Base-by-base conservation (phyloP, 129 eudicot genomes). In the Sambucus nigra region DNA sequence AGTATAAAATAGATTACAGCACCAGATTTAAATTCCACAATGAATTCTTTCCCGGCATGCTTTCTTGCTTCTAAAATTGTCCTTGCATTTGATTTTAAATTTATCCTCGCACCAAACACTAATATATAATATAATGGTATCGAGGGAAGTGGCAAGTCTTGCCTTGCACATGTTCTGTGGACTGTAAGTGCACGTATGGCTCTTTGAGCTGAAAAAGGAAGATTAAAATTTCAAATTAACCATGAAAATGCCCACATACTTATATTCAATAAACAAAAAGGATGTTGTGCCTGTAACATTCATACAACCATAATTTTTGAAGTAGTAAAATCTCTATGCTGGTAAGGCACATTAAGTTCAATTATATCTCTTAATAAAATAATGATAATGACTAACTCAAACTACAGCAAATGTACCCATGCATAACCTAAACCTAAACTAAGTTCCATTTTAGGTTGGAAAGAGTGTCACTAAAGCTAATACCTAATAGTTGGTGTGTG, bases 21-120 rank as follows among this genome's bases (percentile, higher is more conserved):
- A 62, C 93, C 93, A 23, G 86, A 82, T 55, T 86, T 72, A 46
- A 82, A 82, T 0, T 86, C 93, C 0, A 13, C 23, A 1, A 78
- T 82, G 35, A 82, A 82, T 61, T 86, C 93, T 53, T 78, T 78
- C 7, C 93, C 93, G 14, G 78, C 93, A 53, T 82, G 67, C 55
- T 78, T 82, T 51, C 93, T 66, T 21, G 93, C 93, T 52, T 82
- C 93, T 39, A 82, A 49, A 7, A 86, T 82, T 23, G 93, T 82
- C 55, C 93, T 68, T 53, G 93, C 82, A 65, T 82, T 82, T 17
- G 92, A n/a, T n/a, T n/a, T n/a, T n/a, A n/a, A n/a, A n/a, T n/a
- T n/a, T n/a, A n/a, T n/a, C n/a, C n/a, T n/a, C 92, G 95, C 95
- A 53, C 95, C 95, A 55, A 86, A 91, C 49, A 86, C 6, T n/a